phyloP scores from a whole-genome alignment of 2,329 filamentous ascomycete species.

The Ceratocystis ficicola region DNA sequence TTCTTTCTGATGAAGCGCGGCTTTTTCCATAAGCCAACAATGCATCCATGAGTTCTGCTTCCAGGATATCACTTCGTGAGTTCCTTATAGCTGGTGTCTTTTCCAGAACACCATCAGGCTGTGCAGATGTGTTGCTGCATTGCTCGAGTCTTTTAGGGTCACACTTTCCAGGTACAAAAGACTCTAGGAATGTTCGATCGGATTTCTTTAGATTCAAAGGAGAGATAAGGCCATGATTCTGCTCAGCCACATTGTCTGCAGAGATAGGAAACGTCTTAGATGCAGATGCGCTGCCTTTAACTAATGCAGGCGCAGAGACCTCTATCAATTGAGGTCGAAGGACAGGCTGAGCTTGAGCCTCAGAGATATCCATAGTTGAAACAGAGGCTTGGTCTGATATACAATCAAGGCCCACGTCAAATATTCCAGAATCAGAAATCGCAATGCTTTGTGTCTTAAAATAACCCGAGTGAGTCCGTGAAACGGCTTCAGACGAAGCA shows the following conservation, averaged over 20 bases:
- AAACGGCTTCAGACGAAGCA: not conserved
- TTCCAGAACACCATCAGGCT: not conserved
- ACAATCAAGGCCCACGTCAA: not conserved
- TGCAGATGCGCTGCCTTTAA: not conserved
- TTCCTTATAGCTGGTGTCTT: not conserved
- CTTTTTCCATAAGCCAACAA: not conserved
- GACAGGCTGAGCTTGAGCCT: constrained; percentile 24
- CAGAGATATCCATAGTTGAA: constrained; percentile 25
- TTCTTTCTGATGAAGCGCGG: not conserved
- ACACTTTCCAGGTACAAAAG: not conserved
- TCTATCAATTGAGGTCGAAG: constrained; percentile 24
- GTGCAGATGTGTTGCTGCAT: not conserved
- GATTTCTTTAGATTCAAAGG: constrained; percentile 1
- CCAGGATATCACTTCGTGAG: not conserved
- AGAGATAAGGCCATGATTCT: not conserved
- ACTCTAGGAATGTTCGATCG: not conserved
- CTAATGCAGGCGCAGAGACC: constrained; percentile 9
- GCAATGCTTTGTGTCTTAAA: not conserved
- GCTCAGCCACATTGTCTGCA: not conserved
- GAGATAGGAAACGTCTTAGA: not conserved
- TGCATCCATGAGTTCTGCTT: constrained; percentile 12
- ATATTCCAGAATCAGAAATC: not conserved
- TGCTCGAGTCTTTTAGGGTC: not conserved
- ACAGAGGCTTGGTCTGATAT: constrained; percentile 24
- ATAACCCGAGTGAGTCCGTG: not conserved